Percentiles rank a stretch among this genome's conserved stretches.
These are phyloP conservation scores for Venturia nashicola DNA, from an alignment of 2,329 filamentous ascomycete genomes.

Conservation along the genomic window DNA sequence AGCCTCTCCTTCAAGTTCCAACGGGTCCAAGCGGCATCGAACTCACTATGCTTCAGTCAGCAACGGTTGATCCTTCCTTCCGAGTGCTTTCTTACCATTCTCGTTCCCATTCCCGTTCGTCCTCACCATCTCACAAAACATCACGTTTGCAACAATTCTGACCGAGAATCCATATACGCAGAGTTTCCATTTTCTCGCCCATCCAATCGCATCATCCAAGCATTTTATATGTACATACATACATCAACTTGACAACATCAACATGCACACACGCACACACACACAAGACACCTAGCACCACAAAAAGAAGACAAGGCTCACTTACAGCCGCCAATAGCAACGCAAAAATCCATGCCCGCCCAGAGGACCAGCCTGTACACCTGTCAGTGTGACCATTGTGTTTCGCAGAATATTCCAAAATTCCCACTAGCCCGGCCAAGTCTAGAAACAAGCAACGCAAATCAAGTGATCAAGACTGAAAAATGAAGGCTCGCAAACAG, in stretches of 20 bases:
- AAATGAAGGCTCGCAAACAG: background rate
- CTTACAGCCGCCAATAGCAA: background rate
- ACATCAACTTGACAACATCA: background rate
- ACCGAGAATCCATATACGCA: background rate
- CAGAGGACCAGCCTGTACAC: background rate
- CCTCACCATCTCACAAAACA: background rate
- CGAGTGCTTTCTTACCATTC: background rate
- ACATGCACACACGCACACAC: background rate
- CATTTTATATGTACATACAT: background rate
- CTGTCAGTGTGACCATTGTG: background rate
- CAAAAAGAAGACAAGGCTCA: background rate
- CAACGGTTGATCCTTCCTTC: background rate
- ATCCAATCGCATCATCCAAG: background rate
- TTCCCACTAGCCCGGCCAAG: background rate
- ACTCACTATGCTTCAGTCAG: no score
- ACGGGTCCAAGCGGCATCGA: no score
- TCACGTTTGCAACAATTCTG: background rate
- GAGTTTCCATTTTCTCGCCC: background rate
- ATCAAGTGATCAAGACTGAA: background rate
- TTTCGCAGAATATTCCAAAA: constrained; percentile 1
- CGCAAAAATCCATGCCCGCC: background rate
- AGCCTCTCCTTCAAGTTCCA: no score
- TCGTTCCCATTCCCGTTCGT: background rate
- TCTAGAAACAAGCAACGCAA: background rate
- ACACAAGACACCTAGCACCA: background rate